Percentiles rank a stretch among this genome's conserved stretches.
These are phyloP conservation scores for Calophaca sinica DNA, from an alignment of 306 rosid species.

Conservation along the genomic window DNA sequence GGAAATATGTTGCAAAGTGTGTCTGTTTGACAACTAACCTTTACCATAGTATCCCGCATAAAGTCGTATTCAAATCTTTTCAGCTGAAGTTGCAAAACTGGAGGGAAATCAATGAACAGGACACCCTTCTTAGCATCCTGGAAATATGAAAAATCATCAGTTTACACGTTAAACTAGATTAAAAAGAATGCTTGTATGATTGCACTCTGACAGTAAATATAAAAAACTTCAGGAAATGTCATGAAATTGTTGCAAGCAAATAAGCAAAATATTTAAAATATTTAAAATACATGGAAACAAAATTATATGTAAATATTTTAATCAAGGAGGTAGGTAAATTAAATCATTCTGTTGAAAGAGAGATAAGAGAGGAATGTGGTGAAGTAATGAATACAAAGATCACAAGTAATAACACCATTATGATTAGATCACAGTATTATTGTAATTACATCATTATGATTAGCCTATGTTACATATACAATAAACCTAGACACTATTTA, in stretches of 20 bases:
- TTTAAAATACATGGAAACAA: slow-evolving; percentile 23
- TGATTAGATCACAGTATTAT: not conserved
- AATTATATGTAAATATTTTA: not conserved
- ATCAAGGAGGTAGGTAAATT: slow-evolving; percentile 9
- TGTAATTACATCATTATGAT: not conserved
- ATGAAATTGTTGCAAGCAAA: slow-evolving; percentile 1
- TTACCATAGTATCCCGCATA: slow-evolving; percentile 97
- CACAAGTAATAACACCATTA: not conserved
- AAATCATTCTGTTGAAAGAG: slow-evolving; percentile 3
- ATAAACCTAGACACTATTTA: not conserved
- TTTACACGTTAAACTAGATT: slow-evolving; percentile 11
- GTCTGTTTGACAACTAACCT: slow-evolving; percentile 65
- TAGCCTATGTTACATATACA: not conserved
- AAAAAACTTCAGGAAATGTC: slow-evolving; percentile 21
- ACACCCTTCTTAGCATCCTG: slow-evolving; percentile 99
- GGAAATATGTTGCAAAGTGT: slow-evolving; percentile 23
- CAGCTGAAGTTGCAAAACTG: slow-evolving; percentile 97
- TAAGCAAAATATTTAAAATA: slow-evolving; percentile 3
- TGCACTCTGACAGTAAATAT: slow-evolving; percentile 20
- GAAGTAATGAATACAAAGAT: not conserved
- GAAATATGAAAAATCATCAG: slow-evolving; percentile 45
- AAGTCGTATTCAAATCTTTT: slow-evolving; percentile 98
- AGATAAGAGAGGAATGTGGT: not conserved
- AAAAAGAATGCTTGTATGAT: slow-evolving; percentile 15
- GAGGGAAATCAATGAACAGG: slow-evolving; percentile 93